A percentile compares a stretch with the other conserved stretches of the same genome.
Conservation (phyloP, 148 eudicot species). For the Pouteria glomerata region DNA sequence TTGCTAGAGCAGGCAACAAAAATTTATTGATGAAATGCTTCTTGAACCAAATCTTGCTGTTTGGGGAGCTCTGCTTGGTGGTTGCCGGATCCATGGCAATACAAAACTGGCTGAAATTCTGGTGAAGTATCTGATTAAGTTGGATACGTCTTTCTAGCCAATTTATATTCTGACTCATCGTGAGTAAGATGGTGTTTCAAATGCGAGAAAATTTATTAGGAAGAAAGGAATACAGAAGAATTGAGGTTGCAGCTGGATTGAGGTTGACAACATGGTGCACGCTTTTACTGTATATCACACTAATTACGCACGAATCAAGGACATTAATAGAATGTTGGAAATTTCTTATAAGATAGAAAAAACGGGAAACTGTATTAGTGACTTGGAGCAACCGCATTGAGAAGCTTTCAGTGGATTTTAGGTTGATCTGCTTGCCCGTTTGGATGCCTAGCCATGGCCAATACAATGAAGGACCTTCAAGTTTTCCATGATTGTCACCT, state of each 20-base stretch:
- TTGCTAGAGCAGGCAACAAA: conserved; percentile 28
- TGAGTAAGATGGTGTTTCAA: conserved; percentile 21
- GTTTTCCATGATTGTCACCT: no score
- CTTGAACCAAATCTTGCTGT: conserved; percentile 21
- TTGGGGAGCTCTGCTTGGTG: conserved; percentile 34
- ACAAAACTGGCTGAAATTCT: conserved; percentile 25
- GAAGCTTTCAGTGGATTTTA: conserved; percentile 7
- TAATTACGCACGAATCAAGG: conserved; percentile 27
- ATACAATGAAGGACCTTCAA: no score
- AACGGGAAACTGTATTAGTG: conserved; percentile 11
- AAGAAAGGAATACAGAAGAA: conserved; percentile 26
- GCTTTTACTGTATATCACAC: conserved; percentile 33
- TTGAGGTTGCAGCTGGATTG: conserved; percentile 47
- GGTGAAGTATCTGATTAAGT: conserved; percentile 23
- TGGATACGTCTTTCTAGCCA: conserved; percentile 33
- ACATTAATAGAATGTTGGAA: conserved; percentile 20
- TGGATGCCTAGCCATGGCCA: no score
- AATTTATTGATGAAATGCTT: conserved; percentile 23
- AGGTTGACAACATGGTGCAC: conserved; percentile 32
- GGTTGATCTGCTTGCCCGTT: no score
- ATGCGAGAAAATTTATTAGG: conserved; percentile 28
- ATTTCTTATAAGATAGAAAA: conserved; percentile 13
- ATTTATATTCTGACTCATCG: conserved; percentile 29
- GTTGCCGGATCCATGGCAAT: conserved; percentile 23
- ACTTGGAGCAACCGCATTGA: conserved; percentile 15